Conservation (phyloP, 495 filamentous ascomycete species). For the Xylaria cubensis region DNA sequence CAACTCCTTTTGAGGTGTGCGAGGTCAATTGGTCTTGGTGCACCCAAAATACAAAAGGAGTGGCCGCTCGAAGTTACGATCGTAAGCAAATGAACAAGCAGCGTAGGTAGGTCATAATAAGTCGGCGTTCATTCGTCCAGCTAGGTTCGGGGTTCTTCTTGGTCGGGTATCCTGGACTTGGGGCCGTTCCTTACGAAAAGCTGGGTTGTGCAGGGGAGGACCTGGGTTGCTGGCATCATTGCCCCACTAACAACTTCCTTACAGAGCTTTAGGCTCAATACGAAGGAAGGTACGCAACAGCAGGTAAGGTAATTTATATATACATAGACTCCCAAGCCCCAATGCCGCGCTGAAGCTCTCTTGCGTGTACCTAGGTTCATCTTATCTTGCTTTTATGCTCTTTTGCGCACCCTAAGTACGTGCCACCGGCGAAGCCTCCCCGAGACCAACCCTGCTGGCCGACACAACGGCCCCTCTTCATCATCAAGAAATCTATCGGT, state of each 20-base stretch:
- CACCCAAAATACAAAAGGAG: background rate
- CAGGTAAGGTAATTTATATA: background rate
- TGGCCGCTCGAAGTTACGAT: background rate
- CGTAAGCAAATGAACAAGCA: background rate
- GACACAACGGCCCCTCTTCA: background rate
- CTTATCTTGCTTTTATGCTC: constrained; percentile 2
- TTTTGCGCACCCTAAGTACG: background rate
- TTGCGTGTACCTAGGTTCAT: background rate
- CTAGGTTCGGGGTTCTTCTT: background rate
- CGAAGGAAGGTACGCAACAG: background rate
- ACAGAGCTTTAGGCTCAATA: background rate
- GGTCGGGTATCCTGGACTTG: background rate
- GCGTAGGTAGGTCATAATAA: background rate
- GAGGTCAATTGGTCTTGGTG: constrained; percentile 12
- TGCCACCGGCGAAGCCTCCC: background rate
- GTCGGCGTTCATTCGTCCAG: constrained; percentile 7
- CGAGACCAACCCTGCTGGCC: constrained; percentile 11
- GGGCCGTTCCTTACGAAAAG: background rate
- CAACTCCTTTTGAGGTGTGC: background rate
- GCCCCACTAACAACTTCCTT: constrained; percentile 10
- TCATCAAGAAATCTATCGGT: background rate
- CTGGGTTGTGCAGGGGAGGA: background rate
- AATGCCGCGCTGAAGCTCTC: background rate
- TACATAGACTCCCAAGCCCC: background rate
- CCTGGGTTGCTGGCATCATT: background rate